Percentiles rank a stretch among this genome's conserved stretches.
phyloP scores from a whole-genome alignment of 352 stramenopile genomes.

The Phytophthora tentaculata region DNA sequence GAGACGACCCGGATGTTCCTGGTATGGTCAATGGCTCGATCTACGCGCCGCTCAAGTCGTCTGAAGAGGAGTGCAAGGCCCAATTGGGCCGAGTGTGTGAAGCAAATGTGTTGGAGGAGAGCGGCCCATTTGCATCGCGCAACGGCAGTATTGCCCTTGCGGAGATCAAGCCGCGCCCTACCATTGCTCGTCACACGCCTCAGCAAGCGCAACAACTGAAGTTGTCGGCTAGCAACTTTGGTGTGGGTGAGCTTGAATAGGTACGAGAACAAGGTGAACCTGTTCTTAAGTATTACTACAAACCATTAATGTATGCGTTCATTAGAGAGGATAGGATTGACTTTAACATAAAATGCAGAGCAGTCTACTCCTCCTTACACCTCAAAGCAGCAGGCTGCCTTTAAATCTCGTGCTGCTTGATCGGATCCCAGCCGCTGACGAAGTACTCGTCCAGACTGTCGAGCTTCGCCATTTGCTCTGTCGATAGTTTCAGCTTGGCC shows the following conservation, averaged over 20 bases:
- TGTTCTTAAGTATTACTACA: too few species aligned
- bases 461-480: conserved; percentile 7
- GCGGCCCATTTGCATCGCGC: conserved; percentile 10
- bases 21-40: conserved; percentile 12
- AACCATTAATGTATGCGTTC: conserved; percentile 4
- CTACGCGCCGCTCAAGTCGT: conserved; percentile 10
- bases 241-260: conserved; percentile 16
- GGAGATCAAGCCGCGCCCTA: conserved; percentile 6
- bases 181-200: neutral
- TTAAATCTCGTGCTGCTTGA: conserved; percentile 16
- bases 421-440: conserved; percentile 3
- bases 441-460: conserved; percentile 10
- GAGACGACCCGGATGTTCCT: conserved; percentile 16
- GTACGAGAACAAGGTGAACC: neutral
- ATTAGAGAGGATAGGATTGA: neutral
- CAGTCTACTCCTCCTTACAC: too few species aligned
- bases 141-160: conserved; percentile 10
- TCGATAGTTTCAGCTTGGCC: conserved; percentile 1
- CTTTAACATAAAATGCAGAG: neutral
- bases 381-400: too few species aligned
- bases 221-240: conserved; percentile 17
- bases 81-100: conserved; percentile 9
- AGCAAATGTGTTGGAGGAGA: conserved; percentile 13
- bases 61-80: conserved; percentile 8
- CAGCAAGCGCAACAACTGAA: conserved; percentile 8